phyloP scores from a whole-genome alignment of 108 stramenopile genomes.

The Cyclotella baltica region DNA sequence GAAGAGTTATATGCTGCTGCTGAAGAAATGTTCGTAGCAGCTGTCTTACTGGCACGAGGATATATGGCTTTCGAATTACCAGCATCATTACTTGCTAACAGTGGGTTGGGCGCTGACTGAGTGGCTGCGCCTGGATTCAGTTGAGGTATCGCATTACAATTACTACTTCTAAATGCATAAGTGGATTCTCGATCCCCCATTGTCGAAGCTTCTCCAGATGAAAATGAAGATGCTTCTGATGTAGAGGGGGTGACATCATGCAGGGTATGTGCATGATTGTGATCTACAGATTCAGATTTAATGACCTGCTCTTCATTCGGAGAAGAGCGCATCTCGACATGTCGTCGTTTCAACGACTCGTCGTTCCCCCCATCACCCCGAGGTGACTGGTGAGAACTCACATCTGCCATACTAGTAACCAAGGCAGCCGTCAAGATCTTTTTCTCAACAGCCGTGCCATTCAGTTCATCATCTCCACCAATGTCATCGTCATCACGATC shows the following conservation, averaged over 20 bases:
- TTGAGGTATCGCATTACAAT: not conserved
- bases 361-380: not conserved
- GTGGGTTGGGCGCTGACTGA: not conserved
- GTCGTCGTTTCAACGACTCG: not conserved
- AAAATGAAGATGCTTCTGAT: conserved; percentile 31
- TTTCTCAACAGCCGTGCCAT: conserved; percentile 45
- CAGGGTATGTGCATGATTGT: conserved; percentile 7
- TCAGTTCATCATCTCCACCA: conserved; percentile 22
- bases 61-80: conserved; percentile 33
- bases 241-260: conserved; percentile 31
- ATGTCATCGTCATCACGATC: not conserved
- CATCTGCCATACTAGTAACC: conserved; percentile 68
- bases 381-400: not conserved
- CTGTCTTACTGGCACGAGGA: conserved; percentile 36
- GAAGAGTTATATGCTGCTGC: not conserved
- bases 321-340: not conserved
- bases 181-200: not conserved
- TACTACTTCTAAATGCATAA: not conserved
- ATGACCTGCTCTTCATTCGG: not conserved
- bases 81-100: not conserved
- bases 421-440: conserved; percentile 71
- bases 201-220: conserved; percentile 19
- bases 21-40: conserved; percentile 18
- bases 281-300: not conserved
- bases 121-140: not conserved